These are phyloP conservation scores for Austroboletus eburneus DNA, from an alignment of 768 basidiomycete species.

Conservation along the genomic window DNA sequence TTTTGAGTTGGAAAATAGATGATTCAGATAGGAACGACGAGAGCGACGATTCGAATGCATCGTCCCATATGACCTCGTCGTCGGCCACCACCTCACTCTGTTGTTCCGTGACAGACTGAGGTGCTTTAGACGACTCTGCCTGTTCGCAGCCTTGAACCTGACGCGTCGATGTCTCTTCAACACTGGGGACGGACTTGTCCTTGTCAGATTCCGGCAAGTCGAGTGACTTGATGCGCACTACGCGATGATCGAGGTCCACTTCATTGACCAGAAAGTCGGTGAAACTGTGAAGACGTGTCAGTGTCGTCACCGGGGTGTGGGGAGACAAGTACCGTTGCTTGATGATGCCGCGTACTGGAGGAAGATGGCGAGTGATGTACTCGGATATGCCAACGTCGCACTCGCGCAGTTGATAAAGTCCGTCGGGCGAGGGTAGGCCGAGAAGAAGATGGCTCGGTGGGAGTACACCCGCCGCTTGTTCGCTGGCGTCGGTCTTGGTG, in stretches of 20 bases:
- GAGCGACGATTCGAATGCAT: conserved; percentile 52
- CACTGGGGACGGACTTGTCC: conserved; percentile 27
- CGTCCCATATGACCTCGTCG: conserved; percentile 59
- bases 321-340: conserved; percentile 73
- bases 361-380: conserved; percentile 67
- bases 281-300: conserved; percentile 53
- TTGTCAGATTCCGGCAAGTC: conserved; percentile 61
- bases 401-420: conserved; percentile 61
- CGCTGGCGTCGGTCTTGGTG: conserved; percentile 24
- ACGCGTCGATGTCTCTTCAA: conserved; percentile 13
- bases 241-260: conserved; percentile 75
- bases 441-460: conserved; percentile 76
- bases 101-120: not conserved
- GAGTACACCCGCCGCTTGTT: conserved; percentile 32
- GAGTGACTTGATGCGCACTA: conserved; percentile 78
- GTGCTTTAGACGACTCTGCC: conserved; percentile 5
- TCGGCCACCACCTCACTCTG: not conserved
- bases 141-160: too few species aligned
- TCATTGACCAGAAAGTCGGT: conserved; percentile 97
- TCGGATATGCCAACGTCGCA: conserved; percentile 88
- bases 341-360: conserved; percentile 86
- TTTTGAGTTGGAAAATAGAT: conserved; percentile 58
- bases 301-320: not conserved
- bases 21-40: conserved; percentile 60
- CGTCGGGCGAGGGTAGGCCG: conserved; percentile 52